Evolutionary conservation across 2,329 filamentous ascomycete genomes (phyloP).

Genomic region (Microdochium nivale): DNA sequence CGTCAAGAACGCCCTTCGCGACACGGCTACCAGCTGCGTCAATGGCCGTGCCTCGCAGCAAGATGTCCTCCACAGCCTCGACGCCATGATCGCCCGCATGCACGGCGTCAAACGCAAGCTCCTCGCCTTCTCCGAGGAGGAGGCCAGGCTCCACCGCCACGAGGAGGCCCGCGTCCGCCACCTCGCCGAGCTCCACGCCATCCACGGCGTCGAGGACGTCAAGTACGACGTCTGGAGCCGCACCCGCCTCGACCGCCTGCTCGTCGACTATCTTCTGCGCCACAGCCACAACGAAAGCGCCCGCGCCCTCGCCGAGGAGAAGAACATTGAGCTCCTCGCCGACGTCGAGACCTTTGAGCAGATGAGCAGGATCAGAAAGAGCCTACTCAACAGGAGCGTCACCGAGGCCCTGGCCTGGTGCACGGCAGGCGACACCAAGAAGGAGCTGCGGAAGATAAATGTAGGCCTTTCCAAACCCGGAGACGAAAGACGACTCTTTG

Average conservation of each 20-base stretch:
- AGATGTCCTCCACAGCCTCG: constrained; percentile 71
- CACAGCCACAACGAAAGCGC: constrained; percentile 77
- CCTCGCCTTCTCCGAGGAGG: constrained; percentile 66
- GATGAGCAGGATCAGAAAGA: constrained; percentile 70
- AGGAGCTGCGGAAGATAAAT: constrained; percentile 79
- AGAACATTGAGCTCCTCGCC: constrained; percentile 70
- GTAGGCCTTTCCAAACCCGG: constrained; percentile 32
- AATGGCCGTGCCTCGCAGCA: constrained; percentile 53
- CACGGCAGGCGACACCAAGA: constrained; percentile 69
- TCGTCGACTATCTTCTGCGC: constrained; percentile 88
- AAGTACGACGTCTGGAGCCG: constrained; percentile 90
- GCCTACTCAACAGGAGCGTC: constrained; percentile 61
- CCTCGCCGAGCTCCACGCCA: constrained; percentile 69
- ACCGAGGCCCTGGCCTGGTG: constrained; percentile 84
- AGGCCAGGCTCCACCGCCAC: constrained; percentile 66
- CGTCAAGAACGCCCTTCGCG: constrained; percentile 52
- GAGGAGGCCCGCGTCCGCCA: constrained; percentile 71
- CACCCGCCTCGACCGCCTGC: constrained; percentile 67
- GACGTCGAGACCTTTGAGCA: constrained; percentile 83
- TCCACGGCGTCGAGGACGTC: constrained; percentile 78
- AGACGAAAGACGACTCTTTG: background rate
- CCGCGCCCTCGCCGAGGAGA: constrained; percentile 62
- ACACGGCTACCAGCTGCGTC: constrained; percentile 58
- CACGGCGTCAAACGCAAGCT: constrained; percentile 85
- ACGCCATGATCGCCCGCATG: constrained; percentile 78